Base-by-base conservation (phyloP, 1,139 yeast genomes). In the Nakaseomyces bracarensis region DNA sequence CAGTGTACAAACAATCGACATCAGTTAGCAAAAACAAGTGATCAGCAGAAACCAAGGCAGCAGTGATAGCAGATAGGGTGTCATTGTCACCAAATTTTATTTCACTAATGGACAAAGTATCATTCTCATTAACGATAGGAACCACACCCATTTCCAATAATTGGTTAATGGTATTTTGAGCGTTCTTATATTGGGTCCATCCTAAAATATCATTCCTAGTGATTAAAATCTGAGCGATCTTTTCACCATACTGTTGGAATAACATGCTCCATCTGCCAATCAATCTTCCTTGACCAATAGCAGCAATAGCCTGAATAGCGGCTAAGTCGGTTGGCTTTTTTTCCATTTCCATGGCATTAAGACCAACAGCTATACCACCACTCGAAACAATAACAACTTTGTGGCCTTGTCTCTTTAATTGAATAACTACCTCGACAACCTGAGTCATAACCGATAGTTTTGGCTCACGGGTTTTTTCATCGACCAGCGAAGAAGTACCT, bases 81-180 rank as follows among this genome's bases (percentile, higher is more conserved):
- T 89, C 97, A 57, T 89, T 89, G 62, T 89, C 97, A 54, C 97
- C 97, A 58, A 89, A 89, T 55, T 89, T 84, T 64, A 91, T 87
- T 65, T 89, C 97, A 28, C 67, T 82, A 23, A 89, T 93, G 1
- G 95, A 83, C 41, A 89, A 67, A 0, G 97, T 87, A 57, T 89
- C 97, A 59, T 89, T 89, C 60, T 89, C 97, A 60, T 89, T 89
- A 36, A 89, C 96, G 52, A 89, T 86, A 20, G 97, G 97, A 44
- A 89, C 81, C 11, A 84, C 84, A 1, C 82, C 95, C 95, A 86
- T 84, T 47, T 75, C 75, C 44, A 89, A 64, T 25, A 89, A 70
- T 61, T 83, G 93, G 46, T 74, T 69, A 48, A 89, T 65, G 0
- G 97, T 89, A 56, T 86, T 86, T 47, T 84, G 84, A 11, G 97